phyloP scores from a whole-genome alignment of 1,139 yeast species.

The Kluyveromyces sp. region DNA sequence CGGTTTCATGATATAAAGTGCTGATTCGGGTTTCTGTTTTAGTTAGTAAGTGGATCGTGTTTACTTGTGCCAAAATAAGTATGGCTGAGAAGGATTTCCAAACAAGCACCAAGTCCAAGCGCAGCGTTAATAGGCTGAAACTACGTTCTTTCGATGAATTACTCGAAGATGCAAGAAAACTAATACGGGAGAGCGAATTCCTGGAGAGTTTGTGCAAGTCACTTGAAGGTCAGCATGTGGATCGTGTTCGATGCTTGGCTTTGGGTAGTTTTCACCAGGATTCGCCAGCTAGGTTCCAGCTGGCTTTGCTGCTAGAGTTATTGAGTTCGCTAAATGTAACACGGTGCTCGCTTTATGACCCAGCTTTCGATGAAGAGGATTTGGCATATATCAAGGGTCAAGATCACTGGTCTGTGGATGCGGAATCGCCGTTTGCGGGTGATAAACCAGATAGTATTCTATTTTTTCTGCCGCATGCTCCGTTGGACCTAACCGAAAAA shows the following conservation, averaged over 20 bases:
- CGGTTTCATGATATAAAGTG: no score
- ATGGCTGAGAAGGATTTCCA: background rate
- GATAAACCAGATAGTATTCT: slow-evolving; percentile 26
- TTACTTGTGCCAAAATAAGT: background rate
- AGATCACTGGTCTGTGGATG: slow-evolving; percentile 23
- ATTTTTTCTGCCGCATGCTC: slow-evolving; percentile 71
- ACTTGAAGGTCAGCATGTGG: slow-evolving; percentile 13
- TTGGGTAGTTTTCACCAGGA: slow-evolving; percentile 59
- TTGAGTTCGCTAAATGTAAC: slow-evolving; percentile 24
- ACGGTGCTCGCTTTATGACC: slow-evolving; percentile 48
- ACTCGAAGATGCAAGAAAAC: slow-evolving; percentile 7
- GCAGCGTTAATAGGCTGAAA: background rate
- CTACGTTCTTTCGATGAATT: slow-evolving; percentile 1
- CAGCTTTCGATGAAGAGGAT: slow-evolving; percentile 48
- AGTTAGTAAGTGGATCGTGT: no score
- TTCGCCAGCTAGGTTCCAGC: slow-evolving; percentile 53
- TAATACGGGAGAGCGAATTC: slow-evolving; percentile 26
- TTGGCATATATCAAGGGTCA: slow-evolving; percentile 25
- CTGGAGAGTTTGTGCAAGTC: slow-evolving; percentile 20
- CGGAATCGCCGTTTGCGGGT: slow-evolving; percentile 10
- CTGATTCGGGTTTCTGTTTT: no score
- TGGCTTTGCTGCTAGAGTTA: slow-evolving; percentile 46
- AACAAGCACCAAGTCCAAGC: background rate
- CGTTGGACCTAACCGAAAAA: slow-evolving; percentile 46
- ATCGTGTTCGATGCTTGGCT: slow-evolving; percentile 56